These are phyloP conservation scores for Solioccasus polychromus DNA, from an alignment of 768 basidiomycete species.

Conservation along the genomic window DNA sequence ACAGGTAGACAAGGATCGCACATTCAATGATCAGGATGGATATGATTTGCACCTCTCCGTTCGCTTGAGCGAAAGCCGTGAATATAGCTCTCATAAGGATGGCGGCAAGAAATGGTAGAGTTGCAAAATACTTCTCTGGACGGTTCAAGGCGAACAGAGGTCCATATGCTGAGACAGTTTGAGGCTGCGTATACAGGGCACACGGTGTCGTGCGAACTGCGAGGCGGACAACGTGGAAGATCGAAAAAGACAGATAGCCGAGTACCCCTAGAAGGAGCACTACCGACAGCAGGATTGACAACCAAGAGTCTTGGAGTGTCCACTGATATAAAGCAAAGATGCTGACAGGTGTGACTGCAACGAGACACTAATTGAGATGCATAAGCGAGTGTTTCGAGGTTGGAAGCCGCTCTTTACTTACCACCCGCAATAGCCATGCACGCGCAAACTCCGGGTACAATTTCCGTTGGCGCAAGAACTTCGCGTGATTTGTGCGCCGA, in stretches of 20 bases:
- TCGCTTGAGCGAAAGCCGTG: slow-evolving; percentile 60
- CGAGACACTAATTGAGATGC: slow-evolving; percentile 45
- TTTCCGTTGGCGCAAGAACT: slow-evolving; percentile 18
- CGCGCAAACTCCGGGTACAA: slow-evolving; percentile 47
- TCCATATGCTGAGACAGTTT: slow-evolving; percentile 42
- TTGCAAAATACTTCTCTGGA: slow-evolving; percentile 64
- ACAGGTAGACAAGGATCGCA: slow-evolving; percentile 48
- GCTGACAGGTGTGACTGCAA: slow-evolving; percentile 64
- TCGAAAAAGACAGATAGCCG: slow-evolving; percentile 46
- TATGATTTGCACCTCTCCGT: slow-evolving; percentile 68
- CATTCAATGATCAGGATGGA: slow-evolving; percentile 65
- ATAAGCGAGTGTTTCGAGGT: slow-evolving; percentile 2
- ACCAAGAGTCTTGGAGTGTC: slow-evolving; percentile 86
- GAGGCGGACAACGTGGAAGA: slow-evolving; percentile 47
- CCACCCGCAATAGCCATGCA: slow-evolving; percentile 66
- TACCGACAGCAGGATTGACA: slow-evolving; percentile 77
- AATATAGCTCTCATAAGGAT: slow-evolving; percentile 68
- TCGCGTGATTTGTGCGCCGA: slow-evolving; percentile 20
- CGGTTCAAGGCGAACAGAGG: slow-evolving; percentile 71
- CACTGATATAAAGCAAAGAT: slow-evolving; percentile 88
- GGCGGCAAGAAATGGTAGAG: slow-evolving; percentile 52
- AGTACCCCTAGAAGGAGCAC: slow-evolving; percentile 56
- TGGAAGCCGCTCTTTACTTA: slow-evolving; percentile 35
- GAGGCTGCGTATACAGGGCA: slow-evolving; percentile 35
- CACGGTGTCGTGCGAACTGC: slow-evolving; percentile 40